Evolutionary conservation across 805 yeast genomes (phyloP), one percentile per base, ranked within the genome.

Genomic region (Kregervanrija fluxuum): DNA sequence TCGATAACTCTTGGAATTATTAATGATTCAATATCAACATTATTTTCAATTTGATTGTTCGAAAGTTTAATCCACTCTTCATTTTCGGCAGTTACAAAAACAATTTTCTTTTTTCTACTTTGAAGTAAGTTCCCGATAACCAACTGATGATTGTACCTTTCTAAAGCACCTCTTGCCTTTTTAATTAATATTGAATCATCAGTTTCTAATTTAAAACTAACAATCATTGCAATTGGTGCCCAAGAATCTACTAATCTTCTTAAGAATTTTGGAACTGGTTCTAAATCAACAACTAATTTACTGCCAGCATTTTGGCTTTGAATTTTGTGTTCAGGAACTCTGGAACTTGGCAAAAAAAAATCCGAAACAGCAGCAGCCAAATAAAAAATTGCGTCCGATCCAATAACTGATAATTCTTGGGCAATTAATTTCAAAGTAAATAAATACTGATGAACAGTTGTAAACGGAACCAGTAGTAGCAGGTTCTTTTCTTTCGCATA

Each of bases 351-450:
- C 36, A 93, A 72, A 66, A 90, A 93, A 65, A 93, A 93, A 61
- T 93, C 99, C 8, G 96, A 86, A 0, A 93, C 99, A 0, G 99
- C 99, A 8, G 99, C 98, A 0, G 99, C 99, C 43, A 93, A 70
- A 60, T 83, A 93, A 60, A 91, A 87, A 35, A 93, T 61, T 0
- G 89, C 86, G 44, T 67, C 68, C 4, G 73, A 62, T 3, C 80
- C 84, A 35, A 76, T 61, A 3, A 66, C 65, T 43, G 80, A 74
- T 56, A 91, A 62, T 37, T 73, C 69, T 49, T 73, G 72, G 1
- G 93, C 82, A 9, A 86, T 69, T 33, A 79, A 66, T 50, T 81
- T 79, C 52, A 93, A 69, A 0, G 96, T 87, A 72, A 86, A 91
- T 45, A 93, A 66, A 55, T 93, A 93, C 61, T 93, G 97, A 59